Conservation (phyloP, 352 stramenopile species). For the Phytopythium oedochilum region DNA sequence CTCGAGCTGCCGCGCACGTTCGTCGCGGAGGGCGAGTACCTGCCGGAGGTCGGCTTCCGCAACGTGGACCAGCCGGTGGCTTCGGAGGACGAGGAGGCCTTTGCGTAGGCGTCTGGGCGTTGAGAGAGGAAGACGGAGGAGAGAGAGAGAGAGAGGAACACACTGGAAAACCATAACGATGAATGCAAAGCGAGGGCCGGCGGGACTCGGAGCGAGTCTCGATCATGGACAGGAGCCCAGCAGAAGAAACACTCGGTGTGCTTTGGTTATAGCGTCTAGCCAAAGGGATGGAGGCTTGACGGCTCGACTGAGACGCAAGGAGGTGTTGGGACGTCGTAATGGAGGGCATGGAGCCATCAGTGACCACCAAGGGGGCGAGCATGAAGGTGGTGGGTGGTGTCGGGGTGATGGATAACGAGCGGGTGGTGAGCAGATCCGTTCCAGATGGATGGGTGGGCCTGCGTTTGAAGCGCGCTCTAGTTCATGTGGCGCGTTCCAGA, state of each 20-base stretch:
- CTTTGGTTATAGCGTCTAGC: no score
- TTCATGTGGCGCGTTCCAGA: neutral
- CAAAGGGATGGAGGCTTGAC: no score
- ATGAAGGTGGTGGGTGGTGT: neutral
- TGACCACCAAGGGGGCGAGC: no score
- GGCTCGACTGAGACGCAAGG: no score
- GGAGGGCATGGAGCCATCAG: no score
- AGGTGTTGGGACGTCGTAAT: no score
- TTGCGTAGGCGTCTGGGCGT: neutral
- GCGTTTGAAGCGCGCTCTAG: neutral
- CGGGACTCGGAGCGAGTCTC: neutral
- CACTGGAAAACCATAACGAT: neutral
- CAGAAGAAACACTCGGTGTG: no score
- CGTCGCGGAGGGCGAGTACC: conserved; percentile 54
- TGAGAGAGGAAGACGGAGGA: neutral
- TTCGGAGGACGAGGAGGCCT: conserved; percentile 1
- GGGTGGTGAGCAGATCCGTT: no score
- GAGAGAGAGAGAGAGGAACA: neutral
- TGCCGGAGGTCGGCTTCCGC: conserved; percentile 77
- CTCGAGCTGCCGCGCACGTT: conserved; percentile 73
- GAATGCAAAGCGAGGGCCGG: neutral
- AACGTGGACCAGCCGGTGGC: conserved; percentile 33
- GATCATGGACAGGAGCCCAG: no score
- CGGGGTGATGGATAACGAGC: no score
- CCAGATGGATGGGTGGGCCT: neutral